These are phyloP conservation scores for Trichomonascaceae sp. DNA, from an alignment of 1,139 yeast genomes.

Conservation along the genomic window DNA sequence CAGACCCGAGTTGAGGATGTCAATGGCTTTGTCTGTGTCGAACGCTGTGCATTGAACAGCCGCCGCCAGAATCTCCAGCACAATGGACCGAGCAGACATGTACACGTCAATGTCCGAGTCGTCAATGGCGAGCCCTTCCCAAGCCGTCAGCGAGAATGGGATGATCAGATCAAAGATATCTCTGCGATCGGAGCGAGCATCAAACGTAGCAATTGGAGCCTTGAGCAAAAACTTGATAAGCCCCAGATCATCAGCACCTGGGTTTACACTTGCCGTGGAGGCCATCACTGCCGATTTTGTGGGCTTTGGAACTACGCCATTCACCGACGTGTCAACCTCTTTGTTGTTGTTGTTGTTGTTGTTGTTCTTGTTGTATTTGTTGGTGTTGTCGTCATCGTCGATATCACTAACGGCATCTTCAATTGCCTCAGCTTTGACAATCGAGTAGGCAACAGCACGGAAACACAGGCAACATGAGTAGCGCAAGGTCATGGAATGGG, in stretches of 20 bases:
- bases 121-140: constrained; percentile 18
- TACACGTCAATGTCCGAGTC: constrained; percentile 23
- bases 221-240: constrained; percentile 6
- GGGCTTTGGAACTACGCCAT: too few relatives aligned
- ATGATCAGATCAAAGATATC: not conserved
- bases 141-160: constrained; percentile 15
- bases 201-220: not conserved
- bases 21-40: constrained; percentile 21
- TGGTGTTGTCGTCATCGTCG: too few relatives aligned
- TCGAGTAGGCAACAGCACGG: too few relatives aligned
- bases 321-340: too few relatives aligned
- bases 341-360: too few relatives aligned
- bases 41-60: constrained; percentile 24
- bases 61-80: constrained; percentile 32
- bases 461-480: too few relatives aligned
- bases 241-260: constrained; percentile 32
- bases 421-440: too few relatives aligned
- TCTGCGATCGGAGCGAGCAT: not conserved
- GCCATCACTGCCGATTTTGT: too few relatives aligned
- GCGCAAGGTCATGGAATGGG: constrained; percentile 21
- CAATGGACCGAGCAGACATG: constrained; percentile 29
- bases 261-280: too few relatives aligned
- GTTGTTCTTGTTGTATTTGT: too few relatives aligned
- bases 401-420: too few relatives aligned
- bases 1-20: constrained; percentile 22